Evolutionary conservation across 108 stramenopile species (phyloP).

Genomic region (Heterococcus sp.): DNA sequence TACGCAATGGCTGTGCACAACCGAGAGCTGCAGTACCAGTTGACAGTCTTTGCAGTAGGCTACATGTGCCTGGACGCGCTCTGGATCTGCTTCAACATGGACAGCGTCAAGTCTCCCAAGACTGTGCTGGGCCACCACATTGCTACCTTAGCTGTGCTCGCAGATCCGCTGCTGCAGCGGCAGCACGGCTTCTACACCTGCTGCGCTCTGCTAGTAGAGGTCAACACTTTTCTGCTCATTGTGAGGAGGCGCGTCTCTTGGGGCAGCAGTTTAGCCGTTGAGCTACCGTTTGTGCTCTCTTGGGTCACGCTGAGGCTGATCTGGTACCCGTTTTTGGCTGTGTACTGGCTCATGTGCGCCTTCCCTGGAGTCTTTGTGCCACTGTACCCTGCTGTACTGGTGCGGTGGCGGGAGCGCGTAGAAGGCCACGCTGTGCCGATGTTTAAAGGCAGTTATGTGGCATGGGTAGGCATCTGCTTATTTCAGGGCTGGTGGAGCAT

Average conservation of each 20-base stretch:
- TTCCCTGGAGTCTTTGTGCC: conserved; percentile 10
- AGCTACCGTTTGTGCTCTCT: conserved; percentile 25
- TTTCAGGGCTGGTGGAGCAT: conserved; percentile 36
- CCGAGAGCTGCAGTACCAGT: conserved; percentile 19
- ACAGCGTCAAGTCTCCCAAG: conserved; percentile 29
- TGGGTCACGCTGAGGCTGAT: conserved; percentile 33
- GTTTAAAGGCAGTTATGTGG: conserved; percentile 6
- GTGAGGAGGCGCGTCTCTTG: conserved; percentile 15
- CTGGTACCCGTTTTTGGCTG: conserved; percentile 31
- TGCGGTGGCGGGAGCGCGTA: conserved; percentile 1
- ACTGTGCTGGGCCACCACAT: conserved; percentile 40
- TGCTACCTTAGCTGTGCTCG: conserved; percentile 18
- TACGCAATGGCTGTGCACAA: conserved; percentile 8
- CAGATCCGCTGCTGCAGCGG: conserved; percentile 17
- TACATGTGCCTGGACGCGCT: conserved; percentile 26
- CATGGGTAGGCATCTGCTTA: conserved; percentile 39
- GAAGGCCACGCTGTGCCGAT: conserved; percentile 6
- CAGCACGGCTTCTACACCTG: conserved; percentile 38
- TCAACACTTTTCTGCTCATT: conserved; percentile 40
- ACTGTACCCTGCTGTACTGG: conserved; percentile 4
- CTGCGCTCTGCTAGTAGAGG: conserved; percentile 38
- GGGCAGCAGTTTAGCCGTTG: conserved; percentile 6
- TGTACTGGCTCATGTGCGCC: conserved; percentile 14
- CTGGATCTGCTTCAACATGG: conserved; percentile 22
- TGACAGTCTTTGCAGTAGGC: conserved; percentile 13